Percentiles rank a stretch among this genome's conserved stretches.
phyloP scores from a whole-genome alignment of 2,329 filamentous ascomycete species.

The Diplocarpon rosae region DNA sequence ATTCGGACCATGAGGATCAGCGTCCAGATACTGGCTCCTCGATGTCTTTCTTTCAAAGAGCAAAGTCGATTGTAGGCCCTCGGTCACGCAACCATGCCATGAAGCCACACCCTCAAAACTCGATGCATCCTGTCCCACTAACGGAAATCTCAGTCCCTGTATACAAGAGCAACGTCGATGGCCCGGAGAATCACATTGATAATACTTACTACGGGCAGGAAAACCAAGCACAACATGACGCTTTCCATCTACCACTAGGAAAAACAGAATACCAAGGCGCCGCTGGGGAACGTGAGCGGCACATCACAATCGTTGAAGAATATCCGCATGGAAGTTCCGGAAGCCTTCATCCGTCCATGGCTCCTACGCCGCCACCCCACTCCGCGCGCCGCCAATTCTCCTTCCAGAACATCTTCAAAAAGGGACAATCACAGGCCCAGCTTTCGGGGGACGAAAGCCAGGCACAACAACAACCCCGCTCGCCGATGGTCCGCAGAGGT shows the following conservation, averaged over 20 bases:
- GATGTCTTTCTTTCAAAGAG: slow-evolving; percentile 40
- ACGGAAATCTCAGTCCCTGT: slow-evolving; percentile 46
- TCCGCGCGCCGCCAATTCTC: slow-evolving; percentile 72
- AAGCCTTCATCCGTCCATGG: slow-evolving; percentile 24
- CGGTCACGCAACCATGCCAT: slow-evolving; percentile 12
- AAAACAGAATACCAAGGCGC: slow-evolving; percentile 38
- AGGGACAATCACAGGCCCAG: slow-evolving; percentile 9
- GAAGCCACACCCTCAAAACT: slow-evolving; percentile 35
- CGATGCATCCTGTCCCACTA: slow-evolving; percentile 50
- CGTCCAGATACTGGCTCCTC: slow-evolving; percentile 40
- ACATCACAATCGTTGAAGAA: slow-evolving; percentile 37
- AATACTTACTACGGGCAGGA: slow-evolving; percentile 31
- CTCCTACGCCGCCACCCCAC: slow-evolving; percentile 48
- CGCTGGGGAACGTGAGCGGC: slow-evolving; percentile 32
- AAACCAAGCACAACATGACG: slow-evolving; percentile 25
- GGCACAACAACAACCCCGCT: slow-evolving; percentile 21
- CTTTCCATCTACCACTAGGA: slow-evolving; percentile 38
- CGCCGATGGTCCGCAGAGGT: slow-evolving; percentile 28
- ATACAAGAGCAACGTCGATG: slow-evolving; percentile 32
- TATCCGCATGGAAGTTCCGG: slow-evolving; percentile 13
- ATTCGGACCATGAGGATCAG: slow-evolving; percentile 44
- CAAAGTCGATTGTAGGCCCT: slow-evolving; percentile 26
- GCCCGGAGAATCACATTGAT: slow-evolving; percentile 25
- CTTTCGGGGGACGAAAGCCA: slow-evolving; percentile 8
- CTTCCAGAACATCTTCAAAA: slow-evolving; percentile 70